Evolutionary conservation across 148 eudicot genomes (phyloP), one percentile per base, ranked within the genome.

Genomic region (Cornus suecica): DNA sequence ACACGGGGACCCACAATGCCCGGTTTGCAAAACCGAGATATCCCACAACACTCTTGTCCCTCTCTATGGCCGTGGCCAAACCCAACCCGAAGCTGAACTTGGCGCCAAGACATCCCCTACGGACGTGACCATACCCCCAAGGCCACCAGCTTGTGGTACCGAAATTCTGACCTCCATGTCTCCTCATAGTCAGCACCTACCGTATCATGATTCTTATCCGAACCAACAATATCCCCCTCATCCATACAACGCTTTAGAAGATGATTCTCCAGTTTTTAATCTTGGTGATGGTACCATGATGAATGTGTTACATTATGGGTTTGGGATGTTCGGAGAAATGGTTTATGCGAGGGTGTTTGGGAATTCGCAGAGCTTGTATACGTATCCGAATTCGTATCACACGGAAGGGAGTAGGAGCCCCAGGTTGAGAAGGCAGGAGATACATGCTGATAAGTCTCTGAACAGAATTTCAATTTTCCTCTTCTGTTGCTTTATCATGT

Each of bases 21-120:
- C 97, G 0, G 89, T 94, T 62, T 94, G 98, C 85, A 94, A 94
- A 87, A 81, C 92, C 2, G 86, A 88, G 66, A 82, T 91, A 60
- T 91, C 98, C 13, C 88, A 81, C 27, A 82, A 89, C 18, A 83
- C 90, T 2, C 74, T 94, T n/a, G 78, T 94, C 75, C 98, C 98
- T n/a, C 87, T 94, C 13, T 94, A 91, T 31, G 97, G 97, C 52
- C 79, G 94, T 2, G 94, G 94, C 26, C 79, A 88, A 61, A 78
- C 80, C 18, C 65, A 30, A 3, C 45, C 63, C 32, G 76, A 42
- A 52, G n/a, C 81, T 11, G 85, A 84, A 31, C 71, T 8, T 0
- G 82, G 62, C 22, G n/a, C 70, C 61, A 86, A 87, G 66, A 29
- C 62, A 23, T 29, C 77, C 28, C 23, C 77, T 31, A 28, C 28